phyloP scores from a whole-genome alignment of 371 early-diverging fungal genomes.

The Mucor saturninus region DNA sequence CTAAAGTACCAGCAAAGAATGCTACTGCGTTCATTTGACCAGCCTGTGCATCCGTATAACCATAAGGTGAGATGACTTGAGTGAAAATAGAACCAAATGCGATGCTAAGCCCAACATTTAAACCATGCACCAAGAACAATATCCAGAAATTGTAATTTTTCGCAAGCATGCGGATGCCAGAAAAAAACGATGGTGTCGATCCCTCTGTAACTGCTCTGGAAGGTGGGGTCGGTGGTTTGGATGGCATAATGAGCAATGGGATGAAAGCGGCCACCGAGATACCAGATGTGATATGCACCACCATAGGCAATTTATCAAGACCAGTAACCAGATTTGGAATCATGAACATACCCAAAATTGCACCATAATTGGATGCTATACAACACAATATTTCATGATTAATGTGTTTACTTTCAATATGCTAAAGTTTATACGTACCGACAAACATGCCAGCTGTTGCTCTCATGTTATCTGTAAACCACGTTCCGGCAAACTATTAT shows the following conservation, averaged over 20 bases:
- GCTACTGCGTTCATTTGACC: conserved; percentile 46
- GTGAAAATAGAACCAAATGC: conserved; percentile 54
- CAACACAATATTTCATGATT: neutral
- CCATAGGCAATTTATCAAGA: conserved; percentile 37
- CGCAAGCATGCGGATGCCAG: conserved; percentile 38
- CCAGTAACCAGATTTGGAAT: conserved; percentile 56
- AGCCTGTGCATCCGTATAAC: conserved; percentile 57
- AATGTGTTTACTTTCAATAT: neutral
- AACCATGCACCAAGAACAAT: conserved; percentile 45
- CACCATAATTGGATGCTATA: conserved; percentile 55
- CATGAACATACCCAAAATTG: conserved; percentile 59
- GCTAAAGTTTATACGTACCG: conserved; percentile 27
- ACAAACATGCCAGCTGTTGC: conserved; percentile 69
- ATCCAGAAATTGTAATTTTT: conserved; percentile 50
- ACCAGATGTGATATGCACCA: conserved; percentile 45
- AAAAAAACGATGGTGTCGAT: conserved; percentile 38
- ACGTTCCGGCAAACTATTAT: conserved; percentile 60
- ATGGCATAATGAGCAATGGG: conserved; percentile 44
- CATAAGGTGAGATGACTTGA: conserved; percentile 56
- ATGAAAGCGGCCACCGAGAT: conserved; percentile 38
- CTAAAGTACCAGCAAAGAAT: conserved; percentile 44
- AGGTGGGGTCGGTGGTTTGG: conserved; percentile 55
- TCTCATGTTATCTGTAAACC: conserved; percentile 70
- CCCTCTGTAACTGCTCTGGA: conserved; percentile 24
- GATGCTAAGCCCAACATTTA: conserved; percentile 56